Evolutionary conservation across 805 yeast genomes (phyloP).

Genomic region (Pichia eremophila): DNA sequence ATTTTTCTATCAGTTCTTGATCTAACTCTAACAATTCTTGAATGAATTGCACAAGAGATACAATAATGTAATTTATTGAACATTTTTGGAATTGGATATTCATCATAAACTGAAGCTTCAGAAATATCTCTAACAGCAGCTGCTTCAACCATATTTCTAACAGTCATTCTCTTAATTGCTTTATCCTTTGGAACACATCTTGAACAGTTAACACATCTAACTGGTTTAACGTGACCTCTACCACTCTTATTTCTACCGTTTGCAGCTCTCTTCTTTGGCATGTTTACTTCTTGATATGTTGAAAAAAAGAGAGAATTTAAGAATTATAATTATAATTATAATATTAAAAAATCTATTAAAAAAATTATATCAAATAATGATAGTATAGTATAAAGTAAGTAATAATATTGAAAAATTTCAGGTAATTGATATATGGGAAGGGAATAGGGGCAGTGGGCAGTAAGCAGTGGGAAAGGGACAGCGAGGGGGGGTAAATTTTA

Average conservation of each 20-base stretch:
- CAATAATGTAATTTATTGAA: conserved; percentile 99
- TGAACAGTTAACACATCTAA: conserved; percentile 99
- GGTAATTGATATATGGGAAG: too few species aligned
- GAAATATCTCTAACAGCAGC: conserved; percentile 99
- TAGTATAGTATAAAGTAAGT: too few species aligned
- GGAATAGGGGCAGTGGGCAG: too few species aligned
- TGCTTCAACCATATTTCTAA: conserved; percentile 99
- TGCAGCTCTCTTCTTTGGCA: conserved; percentile 99
- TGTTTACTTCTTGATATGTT: conserved; percentile 31
- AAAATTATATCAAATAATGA: too few species aligned
- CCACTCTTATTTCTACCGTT: conserved; percentile 99
- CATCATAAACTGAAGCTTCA: conserved; percentile 98
- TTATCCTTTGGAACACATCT: conserved; percentile 99
- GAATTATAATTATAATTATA: too few species aligned
- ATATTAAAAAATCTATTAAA: too few species aligned
- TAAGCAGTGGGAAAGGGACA: too few species aligned
- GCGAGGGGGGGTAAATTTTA: too few species aligned
- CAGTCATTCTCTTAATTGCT: conserved; percentile 99
- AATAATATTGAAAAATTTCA: too few species aligned
- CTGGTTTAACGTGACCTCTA: conserved; percentile 99
- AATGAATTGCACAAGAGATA: conserved; percentile 99
- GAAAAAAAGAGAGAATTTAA: background rate
- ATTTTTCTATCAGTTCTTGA: conserved; percentile 97
- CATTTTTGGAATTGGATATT: conserved; percentile 98
- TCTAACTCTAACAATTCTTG: conserved; percentile 99